Percentiles rank a stretch among this genome's conserved stretches.
phyloP scores from a whole-genome alignment of 23 red algal genomes.

The Cyanidium caldarium region DNA sequence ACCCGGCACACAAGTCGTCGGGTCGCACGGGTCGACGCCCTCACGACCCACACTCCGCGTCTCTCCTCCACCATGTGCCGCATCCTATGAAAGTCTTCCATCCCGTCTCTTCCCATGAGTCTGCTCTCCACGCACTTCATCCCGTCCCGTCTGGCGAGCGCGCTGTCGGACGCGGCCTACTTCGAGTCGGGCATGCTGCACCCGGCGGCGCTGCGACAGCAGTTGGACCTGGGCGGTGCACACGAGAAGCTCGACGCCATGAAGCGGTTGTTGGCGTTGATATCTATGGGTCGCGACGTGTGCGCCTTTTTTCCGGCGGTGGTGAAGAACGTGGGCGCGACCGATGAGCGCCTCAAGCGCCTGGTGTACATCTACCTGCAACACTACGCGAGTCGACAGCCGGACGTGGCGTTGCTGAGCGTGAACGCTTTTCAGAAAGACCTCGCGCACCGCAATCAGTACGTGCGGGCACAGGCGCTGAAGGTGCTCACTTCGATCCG shows the following conservation, averaged over 20 bases:
- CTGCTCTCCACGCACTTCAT: too few species aligned
- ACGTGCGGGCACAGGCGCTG: constrained; percentile 69
- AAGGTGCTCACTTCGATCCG: constrained; percentile 74
- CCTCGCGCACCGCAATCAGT: constrained; percentile 51
- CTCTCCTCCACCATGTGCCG: too few species aligned
- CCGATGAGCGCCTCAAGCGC: constrained; percentile 55
- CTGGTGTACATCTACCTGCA: constrained; percentile 93
- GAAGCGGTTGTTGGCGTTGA: constrained; percentile 76
- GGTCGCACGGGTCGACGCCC: too few species aligned
- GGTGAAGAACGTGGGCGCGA: constrained; percentile 55
- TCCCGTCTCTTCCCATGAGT: too few species aligned
- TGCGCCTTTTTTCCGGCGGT: constrained; percentile 80
- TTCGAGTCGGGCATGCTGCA: constrained; percentile 14
- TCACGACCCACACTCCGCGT: too few species aligned
- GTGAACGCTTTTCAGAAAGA: constrained; percentile 97
- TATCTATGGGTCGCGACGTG: constrained; percentile 61
- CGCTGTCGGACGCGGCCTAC: constrained; percentile 19
- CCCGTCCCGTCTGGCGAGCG: background rate
- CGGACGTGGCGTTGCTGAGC: constrained; percentile 62
- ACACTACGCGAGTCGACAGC: constrained; percentile 78
- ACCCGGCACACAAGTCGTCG: too few species aligned
- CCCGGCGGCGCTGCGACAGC: constrained; percentile 2
- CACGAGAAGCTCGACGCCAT: constrained; percentile 79
- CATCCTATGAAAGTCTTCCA: too few species aligned
- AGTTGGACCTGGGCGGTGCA: constrained; percentile 32